Conservation (phyloP, 2,329 filamentous ascomycete genomes). For the Aureobasidium sp. region DNA sequence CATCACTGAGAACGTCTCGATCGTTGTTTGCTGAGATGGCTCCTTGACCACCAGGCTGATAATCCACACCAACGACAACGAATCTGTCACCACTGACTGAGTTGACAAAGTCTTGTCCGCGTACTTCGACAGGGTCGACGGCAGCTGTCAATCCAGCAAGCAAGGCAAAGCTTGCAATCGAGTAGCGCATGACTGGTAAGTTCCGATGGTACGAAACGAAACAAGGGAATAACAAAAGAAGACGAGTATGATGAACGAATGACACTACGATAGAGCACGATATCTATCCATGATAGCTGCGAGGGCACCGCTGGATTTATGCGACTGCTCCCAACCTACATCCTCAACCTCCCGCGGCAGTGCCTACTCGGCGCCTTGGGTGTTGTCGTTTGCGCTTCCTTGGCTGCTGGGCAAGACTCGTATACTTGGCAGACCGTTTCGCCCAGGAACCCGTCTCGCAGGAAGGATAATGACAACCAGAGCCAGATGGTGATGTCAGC, state of each 20-base stretch:
- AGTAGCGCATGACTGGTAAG: background rate
- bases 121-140: conserved; percentile 48
- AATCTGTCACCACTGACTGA: conserved; percentile 49
- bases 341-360: background rate
- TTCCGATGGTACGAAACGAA: background rate
- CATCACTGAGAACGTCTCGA: conserved; percentile 50
- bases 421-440: conserved; percentile 5
- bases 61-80: conserved; percentile 56
- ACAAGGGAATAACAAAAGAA: background rate
- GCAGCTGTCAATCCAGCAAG: conserved; percentile 35
- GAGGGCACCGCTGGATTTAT: conserved; percentile 6
- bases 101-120: conserved; percentile 55
- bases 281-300: background rate
- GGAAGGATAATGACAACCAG: background rate
- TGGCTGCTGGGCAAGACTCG: conserved; percentile 3
- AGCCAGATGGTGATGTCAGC: background rate
- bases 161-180: conserved; percentile 2
- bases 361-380: conserved; percentile 2
- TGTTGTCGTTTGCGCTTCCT: conserved; percentile 6
- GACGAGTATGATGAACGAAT: background rate
- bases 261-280: background rate
- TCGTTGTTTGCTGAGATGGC: conserved; percentile 44
- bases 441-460: background rate
- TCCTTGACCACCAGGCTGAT: conserved; percentile 54
- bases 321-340: background rate